phyloP scores from a whole-genome alignment of 225 moss, liverwort and hornwort species.

The Pseudoscleropodium purum region DNA sequence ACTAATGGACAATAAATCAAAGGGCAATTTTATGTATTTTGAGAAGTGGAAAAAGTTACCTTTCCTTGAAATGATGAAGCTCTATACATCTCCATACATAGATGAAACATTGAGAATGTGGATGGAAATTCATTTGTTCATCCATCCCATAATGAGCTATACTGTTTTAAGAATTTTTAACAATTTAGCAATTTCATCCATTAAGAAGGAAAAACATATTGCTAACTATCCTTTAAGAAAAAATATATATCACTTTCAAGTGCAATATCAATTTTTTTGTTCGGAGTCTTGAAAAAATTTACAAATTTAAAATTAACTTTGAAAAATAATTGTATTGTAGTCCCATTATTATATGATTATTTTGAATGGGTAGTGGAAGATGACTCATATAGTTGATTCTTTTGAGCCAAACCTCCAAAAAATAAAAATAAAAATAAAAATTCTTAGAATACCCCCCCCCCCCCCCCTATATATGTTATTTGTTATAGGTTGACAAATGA shows the following conservation, averaged over 20 bases:
- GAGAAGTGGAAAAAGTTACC: accelerated
- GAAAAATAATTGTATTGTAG: neutral
- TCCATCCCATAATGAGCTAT: neutral
- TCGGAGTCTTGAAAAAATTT: neutral
- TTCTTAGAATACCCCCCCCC: accelerated
- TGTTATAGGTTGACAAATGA: neutral
- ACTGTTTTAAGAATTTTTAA: neutral
- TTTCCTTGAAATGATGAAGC: neutral
- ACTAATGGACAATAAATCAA: neutral
- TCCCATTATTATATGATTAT: neutral
- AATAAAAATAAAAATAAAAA: too few relatives aligned
- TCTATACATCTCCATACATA: neutral
- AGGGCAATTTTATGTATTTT: neutral
- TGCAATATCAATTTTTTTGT: neutral
- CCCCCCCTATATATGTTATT: neutral
- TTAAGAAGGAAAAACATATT: neutral
- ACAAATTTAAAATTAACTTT: neutral
- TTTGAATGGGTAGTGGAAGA: too few relatives aligned
- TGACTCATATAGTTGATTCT: too few relatives aligned
- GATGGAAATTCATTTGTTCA: neutral
- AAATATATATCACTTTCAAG: neutral
- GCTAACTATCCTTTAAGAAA: accelerated
- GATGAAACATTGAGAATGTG: neutral
- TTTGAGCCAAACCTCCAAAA: too few relatives aligned
- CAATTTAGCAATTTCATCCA: neutral